phyloP scores from a whole-genome alignment of 1,284 basidiomycete genomes.

The Ganoderma sp. region DNA sequence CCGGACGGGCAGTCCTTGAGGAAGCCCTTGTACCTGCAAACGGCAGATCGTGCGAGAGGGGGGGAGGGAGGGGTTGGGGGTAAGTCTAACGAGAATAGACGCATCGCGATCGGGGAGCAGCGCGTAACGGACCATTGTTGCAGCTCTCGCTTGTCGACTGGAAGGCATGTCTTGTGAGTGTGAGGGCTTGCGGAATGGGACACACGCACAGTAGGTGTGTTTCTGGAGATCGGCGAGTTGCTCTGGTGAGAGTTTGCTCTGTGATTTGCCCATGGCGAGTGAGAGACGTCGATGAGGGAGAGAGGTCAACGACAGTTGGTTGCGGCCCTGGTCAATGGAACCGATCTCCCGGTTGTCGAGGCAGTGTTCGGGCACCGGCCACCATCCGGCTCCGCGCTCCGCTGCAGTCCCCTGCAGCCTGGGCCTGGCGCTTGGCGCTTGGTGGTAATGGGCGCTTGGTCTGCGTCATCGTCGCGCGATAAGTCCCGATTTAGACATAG shows the following conservation, averaged over 20 bases:
- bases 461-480: conserved; percentile 29
- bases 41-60: conserved; percentile 24
- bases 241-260: conserved; percentile 95
- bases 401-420: neutral
- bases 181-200: conserved; percentile 19
- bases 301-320: conserved; percentile 22
- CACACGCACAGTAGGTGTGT: conserved; percentile 92
- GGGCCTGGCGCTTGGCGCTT: conserved; percentile 14
- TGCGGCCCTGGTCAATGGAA: conserved; percentile 1
- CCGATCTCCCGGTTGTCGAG: conserved; percentile 9
- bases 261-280: conserved; percentile 88
- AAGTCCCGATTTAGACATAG: conserved; percentile 26
- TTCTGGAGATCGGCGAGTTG: conserved; percentile 97
- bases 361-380: conserved; percentile 18
- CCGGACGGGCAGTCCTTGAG: conserved; percentile 99
- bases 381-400: conserved; percentile 1
- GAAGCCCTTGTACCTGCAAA: conserved; percentile 94
- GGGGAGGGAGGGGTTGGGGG: conserved; percentile 18
- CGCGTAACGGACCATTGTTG: conserved; percentile 84
- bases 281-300: conserved; percentile 14
- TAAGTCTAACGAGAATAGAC: conserved; percentile 19
- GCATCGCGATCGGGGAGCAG: conserved; percentile 20
- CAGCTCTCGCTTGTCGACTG: conserved; percentile 99
- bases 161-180: conserved; percentile 32
- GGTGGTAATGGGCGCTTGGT: neutral